Conservation (phyloP, 2,329 filamentous ascomycete genomes). For the Aspergillus amoenus region DNA sequence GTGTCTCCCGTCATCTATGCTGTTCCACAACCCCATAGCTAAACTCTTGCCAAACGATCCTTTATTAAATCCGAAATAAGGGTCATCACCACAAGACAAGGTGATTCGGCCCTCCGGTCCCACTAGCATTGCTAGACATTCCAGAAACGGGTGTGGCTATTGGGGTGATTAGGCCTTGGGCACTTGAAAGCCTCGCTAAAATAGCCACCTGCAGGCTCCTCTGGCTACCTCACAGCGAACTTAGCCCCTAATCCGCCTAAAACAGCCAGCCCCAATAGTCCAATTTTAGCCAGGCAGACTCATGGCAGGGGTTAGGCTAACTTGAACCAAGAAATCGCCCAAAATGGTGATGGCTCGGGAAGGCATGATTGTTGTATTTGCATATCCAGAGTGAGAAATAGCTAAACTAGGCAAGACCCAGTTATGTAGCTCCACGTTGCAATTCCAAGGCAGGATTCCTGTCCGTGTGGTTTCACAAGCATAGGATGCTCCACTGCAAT, state of each 20-base stretch:
- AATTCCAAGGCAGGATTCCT: background rate
- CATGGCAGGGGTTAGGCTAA: background rate
- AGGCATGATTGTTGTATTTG: background rate
- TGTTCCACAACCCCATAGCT: background rate
- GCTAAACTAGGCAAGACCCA: constrained; percentile 1
- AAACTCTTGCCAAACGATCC: background rate
- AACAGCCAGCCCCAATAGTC: background rate
- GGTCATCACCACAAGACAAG: background rate
- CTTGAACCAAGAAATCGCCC: background rate
- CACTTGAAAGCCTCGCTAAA: background rate
- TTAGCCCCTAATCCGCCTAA: background rate
- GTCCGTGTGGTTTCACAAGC: background rate
- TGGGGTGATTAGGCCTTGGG: background rate
- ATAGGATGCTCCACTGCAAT: background rate
- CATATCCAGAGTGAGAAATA: background rate
- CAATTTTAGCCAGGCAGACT: background rate
- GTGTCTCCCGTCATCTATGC: background rate
- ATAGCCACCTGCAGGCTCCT: background rate
- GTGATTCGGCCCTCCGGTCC: background rate
- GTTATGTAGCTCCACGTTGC: background rate
- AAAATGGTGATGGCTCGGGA: background rate
- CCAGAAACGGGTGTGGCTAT: background rate
- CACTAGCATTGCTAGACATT: background rate
- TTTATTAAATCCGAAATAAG: background rate
- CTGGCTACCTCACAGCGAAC: background rate